These are phyloP conservation scores for Drechslerella coelobrocha DNA, from an alignment of 2,329 filamentous ascomycete genomes.

Conservation along the genomic window DNA sequence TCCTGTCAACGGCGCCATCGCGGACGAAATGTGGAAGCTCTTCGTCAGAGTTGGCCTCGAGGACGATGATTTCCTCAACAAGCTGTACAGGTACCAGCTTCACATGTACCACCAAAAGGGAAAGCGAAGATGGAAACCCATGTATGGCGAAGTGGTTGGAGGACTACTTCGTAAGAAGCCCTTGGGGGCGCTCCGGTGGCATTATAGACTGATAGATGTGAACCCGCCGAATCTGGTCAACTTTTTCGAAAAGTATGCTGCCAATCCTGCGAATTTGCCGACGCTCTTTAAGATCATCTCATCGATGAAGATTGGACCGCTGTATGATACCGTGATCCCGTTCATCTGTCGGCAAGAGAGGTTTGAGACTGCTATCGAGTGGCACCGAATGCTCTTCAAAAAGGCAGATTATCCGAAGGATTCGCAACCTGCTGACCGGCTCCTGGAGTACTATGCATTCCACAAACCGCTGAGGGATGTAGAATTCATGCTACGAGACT, in stretches of 20 bases:
- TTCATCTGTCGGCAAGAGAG: conserved; percentile 49
- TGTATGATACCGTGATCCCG: conserved; percentile 51
- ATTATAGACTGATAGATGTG: conserved; percentile 50
- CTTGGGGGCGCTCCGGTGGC: conserved; percentile 44
- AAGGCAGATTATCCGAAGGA: conserved; percentile 51
- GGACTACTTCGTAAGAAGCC: conserved; percentile 48
- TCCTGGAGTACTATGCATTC: conserved; percentile 51
- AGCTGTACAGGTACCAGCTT: conserved; percentile 51
- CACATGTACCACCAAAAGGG: conserved; percentile 34
- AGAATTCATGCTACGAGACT: conserved; percentile 46
- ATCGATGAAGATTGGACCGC: conserved; percentile 21
- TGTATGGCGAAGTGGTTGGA: conserved; percentile 52
- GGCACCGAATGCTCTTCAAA: conserved; percentile 52
- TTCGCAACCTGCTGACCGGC: conserved; percentile 46
- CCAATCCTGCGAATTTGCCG: conserved; percentile 16
- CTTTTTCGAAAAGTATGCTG: conserved; percentile 46
- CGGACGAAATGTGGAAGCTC: conserved; percentile 53
- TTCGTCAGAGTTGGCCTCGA: conserved; percentile 50
- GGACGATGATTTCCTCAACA: conserved; percentile 51
- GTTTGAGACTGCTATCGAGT: conserved; percentile 49
- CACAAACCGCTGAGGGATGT: conserved; percentile 51
- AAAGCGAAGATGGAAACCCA: conserved; percentile 35
- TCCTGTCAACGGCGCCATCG: conserved; percentile 46
- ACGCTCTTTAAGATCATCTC: conserved; percentile 26
- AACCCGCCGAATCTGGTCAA: conserved; percentile 33